These are phyloP conservation scores for Cerrena zonata DNA, from an alignment of 1,284 basidiomycete species.

Conservation along the genomic window DNA sequence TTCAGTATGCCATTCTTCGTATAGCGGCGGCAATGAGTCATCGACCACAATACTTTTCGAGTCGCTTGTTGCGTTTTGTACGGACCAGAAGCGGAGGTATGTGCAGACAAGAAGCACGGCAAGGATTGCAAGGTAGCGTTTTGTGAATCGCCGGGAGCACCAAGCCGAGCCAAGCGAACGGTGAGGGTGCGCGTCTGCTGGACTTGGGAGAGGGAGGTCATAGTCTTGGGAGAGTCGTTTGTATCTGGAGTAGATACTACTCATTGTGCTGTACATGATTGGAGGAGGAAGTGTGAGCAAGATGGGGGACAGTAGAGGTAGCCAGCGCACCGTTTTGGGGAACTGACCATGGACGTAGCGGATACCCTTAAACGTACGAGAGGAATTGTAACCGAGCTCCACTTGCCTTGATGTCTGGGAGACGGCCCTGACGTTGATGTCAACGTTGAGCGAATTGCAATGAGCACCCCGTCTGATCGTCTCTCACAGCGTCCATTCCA, in stretches of 20 bases:
- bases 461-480: too few species aligned
- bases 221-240: background rate
- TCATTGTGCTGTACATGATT: background rate
- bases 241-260: background rate
- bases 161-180: background rate
- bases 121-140: background rate
- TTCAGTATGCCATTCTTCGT: constrained; percentile 37
- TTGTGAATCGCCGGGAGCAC: background rate
- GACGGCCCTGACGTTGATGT: too few species aligned
- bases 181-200: background rate
- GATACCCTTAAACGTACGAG: too few species aligned
- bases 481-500: too few species aligned
- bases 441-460: too few species aligned
- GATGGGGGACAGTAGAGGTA: too few species aligned
- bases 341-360: background rate
- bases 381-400: too few species aligned
- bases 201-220: background rate
- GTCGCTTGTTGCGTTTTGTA: background rate
- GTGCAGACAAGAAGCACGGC: background rate
- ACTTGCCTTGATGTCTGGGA: too few species aligned
- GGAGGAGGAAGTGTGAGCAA: background rate
- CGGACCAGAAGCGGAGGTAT: background rate
- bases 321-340: background rate
- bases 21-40: constrained; percentile 36
- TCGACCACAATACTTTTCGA: background rate